Conservation (phyloP, 768 basidiomycete genomes). For the Goffeauzyma gilvescens region DNA sequence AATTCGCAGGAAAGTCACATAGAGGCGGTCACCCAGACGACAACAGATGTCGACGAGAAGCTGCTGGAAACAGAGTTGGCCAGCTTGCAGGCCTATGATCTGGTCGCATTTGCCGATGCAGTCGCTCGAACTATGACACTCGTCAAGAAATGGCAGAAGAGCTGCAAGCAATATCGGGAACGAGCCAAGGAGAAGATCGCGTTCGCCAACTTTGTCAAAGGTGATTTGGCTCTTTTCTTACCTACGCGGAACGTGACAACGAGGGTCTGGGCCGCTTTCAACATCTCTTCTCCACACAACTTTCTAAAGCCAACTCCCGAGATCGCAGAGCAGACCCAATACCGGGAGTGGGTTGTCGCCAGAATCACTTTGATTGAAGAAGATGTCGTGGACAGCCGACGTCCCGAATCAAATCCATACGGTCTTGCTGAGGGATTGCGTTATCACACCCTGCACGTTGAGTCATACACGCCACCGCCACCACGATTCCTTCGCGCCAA, state of each 20-base stretch:
- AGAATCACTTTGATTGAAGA: constrained; percentile 27
- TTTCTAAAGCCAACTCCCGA: constrained; percentile 77
- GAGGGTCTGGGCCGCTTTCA: constrained; percentile 75
- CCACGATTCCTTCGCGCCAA: constrained; percentile 7
- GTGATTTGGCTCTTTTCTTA: constrained; percentile 84
- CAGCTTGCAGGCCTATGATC: constrained; percentile 42
- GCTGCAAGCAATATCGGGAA: constrained; percentile 87
- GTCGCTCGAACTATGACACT: constrained; percentile 53
- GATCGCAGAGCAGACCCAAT: constrained; percentile 71
- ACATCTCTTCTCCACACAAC: constrained; percentile 93
- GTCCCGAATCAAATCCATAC: constrained; percentile 20
- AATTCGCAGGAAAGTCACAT: too few species aligned
- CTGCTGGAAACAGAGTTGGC: constrained; percentile 17
- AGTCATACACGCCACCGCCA: constrained; percentile 18
- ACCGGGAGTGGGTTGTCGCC: constrained; percentile 46
- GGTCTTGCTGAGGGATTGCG: constrained; percentile 28
- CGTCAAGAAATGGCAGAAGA: constrained; percentile 87
- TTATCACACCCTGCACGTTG: constrained; percentile 25
- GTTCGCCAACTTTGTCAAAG: constrained; percentile 83
- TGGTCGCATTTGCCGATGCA: constrained; percentile 66
- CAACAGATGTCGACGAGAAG: neutral
- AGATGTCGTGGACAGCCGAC: constrained; percentile 15
- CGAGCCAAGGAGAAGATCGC: constrained; percentile 92
- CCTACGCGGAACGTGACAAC: constrained; percentile 85
- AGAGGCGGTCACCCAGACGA: neutral